Percentiles rank a stretch among this genome's conserved stretches.
phyloP scores from a whole-genome alignment of 257 asterid species.

The Striga asiatica region DNA sequence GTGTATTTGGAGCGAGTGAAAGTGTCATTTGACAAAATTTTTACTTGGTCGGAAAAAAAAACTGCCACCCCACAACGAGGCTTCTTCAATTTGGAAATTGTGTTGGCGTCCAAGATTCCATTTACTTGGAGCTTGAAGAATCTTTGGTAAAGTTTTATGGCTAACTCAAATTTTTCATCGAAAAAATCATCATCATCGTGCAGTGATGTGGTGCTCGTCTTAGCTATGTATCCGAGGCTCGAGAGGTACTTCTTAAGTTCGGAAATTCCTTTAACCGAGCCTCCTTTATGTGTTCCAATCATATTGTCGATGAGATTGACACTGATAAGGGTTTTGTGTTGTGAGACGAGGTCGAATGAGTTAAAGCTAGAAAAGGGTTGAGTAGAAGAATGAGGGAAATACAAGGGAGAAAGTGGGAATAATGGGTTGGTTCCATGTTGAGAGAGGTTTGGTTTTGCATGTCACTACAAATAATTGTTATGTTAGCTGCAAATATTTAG shows the following conservation, averaged over 20 bases:
- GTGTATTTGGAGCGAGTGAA: not conserved
- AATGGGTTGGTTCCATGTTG: not conserved
- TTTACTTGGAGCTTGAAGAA: not conserved
- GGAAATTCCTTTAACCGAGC: not conserved
- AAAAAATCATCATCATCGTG: not conserved
- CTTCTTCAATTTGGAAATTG: not conserved
- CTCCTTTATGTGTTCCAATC: not conserved
- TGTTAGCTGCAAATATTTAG: too few relatives aligned
- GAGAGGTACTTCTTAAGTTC: not conserved
- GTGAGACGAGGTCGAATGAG: not conserved
- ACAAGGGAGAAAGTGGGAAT: not conserved
- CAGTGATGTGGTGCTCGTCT: not conserved
- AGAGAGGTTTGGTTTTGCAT: not conserved
- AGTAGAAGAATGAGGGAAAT: not conserved
- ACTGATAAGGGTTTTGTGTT: not conserved
- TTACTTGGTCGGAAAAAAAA: not conserved
- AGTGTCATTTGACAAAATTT: too few relatives aligned
- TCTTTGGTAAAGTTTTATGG: not conserved
- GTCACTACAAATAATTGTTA: too few relatives aligned
- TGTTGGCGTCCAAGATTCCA: conserved; percentile 13
- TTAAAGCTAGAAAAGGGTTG: not conserved
- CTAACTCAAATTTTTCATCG: not conserved
- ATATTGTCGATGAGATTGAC: not conserved
- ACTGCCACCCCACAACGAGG: conserved; percentile 25
- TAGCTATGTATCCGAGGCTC: not conserved